A percentile compares a stretch with the other conserved stretches of the same genome.
Evolutionary conservation across 1,284 basidiomycete genomes (phyloP).

Genomic region (Irpex lacteus): DNA sequence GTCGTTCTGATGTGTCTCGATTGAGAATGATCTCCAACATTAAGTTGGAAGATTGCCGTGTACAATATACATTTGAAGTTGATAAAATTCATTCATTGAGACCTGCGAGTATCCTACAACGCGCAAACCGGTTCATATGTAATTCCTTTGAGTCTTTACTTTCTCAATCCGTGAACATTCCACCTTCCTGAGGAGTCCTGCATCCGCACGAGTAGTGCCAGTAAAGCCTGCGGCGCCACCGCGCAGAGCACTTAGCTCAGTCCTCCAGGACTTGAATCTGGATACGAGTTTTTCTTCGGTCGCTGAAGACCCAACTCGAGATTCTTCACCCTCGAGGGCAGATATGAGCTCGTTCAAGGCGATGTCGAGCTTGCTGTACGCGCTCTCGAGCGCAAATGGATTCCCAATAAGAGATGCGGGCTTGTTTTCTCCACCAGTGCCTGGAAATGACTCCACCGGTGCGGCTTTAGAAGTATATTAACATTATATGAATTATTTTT

Average conservation of each 20-base stretch:
- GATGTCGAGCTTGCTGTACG: slow-evolving; percentile 22
- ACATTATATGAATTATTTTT: not conserved
- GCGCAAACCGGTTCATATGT: not conserved
- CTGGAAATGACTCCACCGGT: slow-evolving; percentile 23
- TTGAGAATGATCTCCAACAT: too few species aligned
- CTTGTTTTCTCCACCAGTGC: slow-evolving; percentile 22
- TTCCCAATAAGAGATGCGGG: slow-evolving; percentile 21
- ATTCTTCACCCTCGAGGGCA: slow-evolving; percentile 20
- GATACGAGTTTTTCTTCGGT: slow-evolving; percentile 18
- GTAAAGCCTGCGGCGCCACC: not conserved
- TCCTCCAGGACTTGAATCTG: slow-evolving; percentile 25
- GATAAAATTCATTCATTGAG: too few species aligned
- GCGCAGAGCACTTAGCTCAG: slow-evolving; percentile 20
- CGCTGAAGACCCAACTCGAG: slow-evolving; percentile 19
- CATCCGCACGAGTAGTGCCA: not conserved
- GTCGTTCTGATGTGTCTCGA: too few species aligned
- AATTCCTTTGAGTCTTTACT: not conserved
- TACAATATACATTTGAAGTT: too few species aligned
- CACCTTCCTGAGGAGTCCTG: slow-evolving; percentile 19
- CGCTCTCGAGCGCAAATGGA: slow-evolving; percentile 22
- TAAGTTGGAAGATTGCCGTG: too few species aligned
- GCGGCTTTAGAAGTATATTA: slow-evolving; percentile 18
- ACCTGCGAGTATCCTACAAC: not conserved
- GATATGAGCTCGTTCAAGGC: slow-evolving; percentile 23
- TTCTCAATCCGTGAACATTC: slow-evolving; percentile 23